Percentiles rank a stretch among this genome's conserved stretches.
Conservation (phyloP, 164 flowering plant species). For the Cinnamomum micranthum region DNA sequence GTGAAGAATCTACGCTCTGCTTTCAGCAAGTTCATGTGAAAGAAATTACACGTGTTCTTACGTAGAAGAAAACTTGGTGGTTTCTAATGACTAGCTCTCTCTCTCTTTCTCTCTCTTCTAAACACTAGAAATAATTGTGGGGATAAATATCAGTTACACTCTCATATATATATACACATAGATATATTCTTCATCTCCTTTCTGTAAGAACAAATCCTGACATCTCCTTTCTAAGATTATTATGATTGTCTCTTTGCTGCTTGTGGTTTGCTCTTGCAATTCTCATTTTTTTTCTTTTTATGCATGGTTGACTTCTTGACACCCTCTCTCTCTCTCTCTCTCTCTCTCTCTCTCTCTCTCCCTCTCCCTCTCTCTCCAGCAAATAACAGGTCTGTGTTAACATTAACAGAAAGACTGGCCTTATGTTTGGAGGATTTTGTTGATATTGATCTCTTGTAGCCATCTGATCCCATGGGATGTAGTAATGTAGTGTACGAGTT, state of each 20-base stretch:
- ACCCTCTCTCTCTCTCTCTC: constrained; percentile 12
- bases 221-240: neutral
- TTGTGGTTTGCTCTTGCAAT: constrained; percentile 10
- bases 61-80: constrained; percentile 1
- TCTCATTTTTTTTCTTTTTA: constrained; percentile 12
- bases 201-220: constrained; percentile 12
- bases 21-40: constrained; percentile 20
- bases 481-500: too few relatives aligned
- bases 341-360: constrained; percentile 8
- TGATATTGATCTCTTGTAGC: neutral
- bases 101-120: neutral
- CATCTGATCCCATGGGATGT: too few relatives aligned
- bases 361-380: constrained; percentile 6
- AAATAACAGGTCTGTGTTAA: too few relatives aligned
- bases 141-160: neutral
- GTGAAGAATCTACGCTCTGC: constrained; percentile 38
- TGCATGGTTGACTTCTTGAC: constrained; percentile 21
- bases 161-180: neutral
- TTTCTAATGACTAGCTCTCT: neutral
- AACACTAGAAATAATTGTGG: constrained; percentile 7
- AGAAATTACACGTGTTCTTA: neutral
- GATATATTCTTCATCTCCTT: neutral
- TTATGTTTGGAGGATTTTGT: neutral
- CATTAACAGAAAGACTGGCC: too few relatives aligned
- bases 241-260: neutral